Percentiles rank a stretch among this genome's conserved stretches.
phyloP scores from a whole-genome alignment of 495 filamentous ascomycete species.

The Penicillium manginii region DNA sequence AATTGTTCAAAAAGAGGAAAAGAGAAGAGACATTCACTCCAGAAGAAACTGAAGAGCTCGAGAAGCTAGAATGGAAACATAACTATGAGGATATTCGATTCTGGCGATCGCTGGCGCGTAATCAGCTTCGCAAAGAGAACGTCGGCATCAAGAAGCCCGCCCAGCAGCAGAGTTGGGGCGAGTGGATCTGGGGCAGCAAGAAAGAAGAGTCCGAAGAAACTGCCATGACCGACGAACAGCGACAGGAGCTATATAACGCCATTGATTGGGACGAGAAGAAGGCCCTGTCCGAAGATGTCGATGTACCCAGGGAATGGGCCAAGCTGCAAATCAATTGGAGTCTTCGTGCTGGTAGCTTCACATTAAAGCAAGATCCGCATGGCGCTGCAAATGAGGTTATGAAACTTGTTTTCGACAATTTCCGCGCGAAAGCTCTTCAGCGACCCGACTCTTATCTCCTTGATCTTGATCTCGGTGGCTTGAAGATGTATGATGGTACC shows the following conservation, averaged over 20 bases:
- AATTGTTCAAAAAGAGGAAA: slow-evolving; percentile 92
- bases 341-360: slow-evolving; percentile 91
- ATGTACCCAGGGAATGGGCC: slow-evolving; percentile 85
- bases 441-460: slow-evolving; percentile 86
- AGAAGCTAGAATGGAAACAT: slow-evolving; percentile 81
- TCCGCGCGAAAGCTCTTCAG: slow-evolving; percentile 84
- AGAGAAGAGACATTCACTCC: slow-evolving; percentile 71
- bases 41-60: slow-evolving; percentile 71
- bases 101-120: slow-evolving; percentile 92
- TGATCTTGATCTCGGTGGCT: slow-evolving; percentile 85
- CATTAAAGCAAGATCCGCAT: slow-evolving; percentile 85
- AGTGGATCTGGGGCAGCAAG: slow-evolving; percentile 87
- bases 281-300: slow-evolving; percentile 80
- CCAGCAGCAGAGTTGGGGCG: slow-evolving; percentile 74
- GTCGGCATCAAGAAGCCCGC: slow-evolving; percentile 72
- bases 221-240: slow-evolving; percentile 90
- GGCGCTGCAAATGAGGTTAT: slow-evolving; percentile 77
- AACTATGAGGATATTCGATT: slow-evolving; percentile 96
- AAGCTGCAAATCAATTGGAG: slow-evolving; percentile 91
- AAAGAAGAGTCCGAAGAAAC: slow-evolving; percentile 71
- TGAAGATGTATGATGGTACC: slow-evolving; percentile 94
- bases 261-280: slow-evolving; percentile 99
- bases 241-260: slow-evolving; percentile 93
- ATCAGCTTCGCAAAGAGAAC: slow-evolving; percentile 93
- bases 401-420: slow-evolving; percentile 89